Evolutionary conservation across 257 asterid species (phyloP).

Genomic region (Fraxinus anomala): DNA sequence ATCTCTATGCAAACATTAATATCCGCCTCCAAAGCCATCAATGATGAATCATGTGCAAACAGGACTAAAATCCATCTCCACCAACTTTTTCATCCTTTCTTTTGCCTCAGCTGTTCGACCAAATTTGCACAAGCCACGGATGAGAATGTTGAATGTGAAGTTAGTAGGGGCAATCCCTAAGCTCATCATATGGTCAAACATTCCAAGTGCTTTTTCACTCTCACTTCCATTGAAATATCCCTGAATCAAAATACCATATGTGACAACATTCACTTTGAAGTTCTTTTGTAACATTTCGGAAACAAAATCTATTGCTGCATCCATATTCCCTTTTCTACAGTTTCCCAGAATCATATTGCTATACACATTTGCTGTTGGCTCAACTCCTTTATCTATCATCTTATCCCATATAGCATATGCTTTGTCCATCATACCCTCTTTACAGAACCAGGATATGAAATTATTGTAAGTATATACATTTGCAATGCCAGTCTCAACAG

Average conservation of each 20-base stretch:
- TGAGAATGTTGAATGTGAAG: slow-evolving; percentile 53
- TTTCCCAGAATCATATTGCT: slow-evolving; percentile 65
- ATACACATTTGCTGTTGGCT: slow-evolving; percentile 57
- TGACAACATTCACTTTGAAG: slow-evolving; percentile 55
- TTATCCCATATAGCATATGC: slow-evolving; percentile 57
- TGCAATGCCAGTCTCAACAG: slow-evolving; percentile 59
- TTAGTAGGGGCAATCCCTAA: slow-evolving; percentile 56
- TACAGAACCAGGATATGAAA: slow-evolving; percentile 59
- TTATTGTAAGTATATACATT: slow-evolving; percentile 63
- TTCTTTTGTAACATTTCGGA: slow-evolving; percentile 47
- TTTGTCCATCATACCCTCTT: slow-evolving; percentile 50
- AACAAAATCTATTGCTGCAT: slow-evolving; percentile 50
- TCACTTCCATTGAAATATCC: slow-evolving; percentile 67
- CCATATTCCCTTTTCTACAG: slow-evolving; percentile 68
- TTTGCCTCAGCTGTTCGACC: slow-evolving; percentile 56
- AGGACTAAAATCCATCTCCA: slow-evolving; percentile 51
- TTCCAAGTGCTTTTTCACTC: slow-evolving; percentile 50
- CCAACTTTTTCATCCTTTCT: slow-evolving; percentile 48
- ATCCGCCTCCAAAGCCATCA: slow-evolving; percentile 66
- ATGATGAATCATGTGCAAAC: slow-evolving; percentile 63
- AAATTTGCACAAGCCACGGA: slow-evolving; percentile 67
- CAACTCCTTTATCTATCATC: slow-evolving; percentile 58
- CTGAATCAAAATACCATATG: slow-evolving; percentile 67
- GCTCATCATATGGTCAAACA: slow-evolving; percentile 62
- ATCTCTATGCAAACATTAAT: slow-evolving; percentile 53